Base-by-base conservation (phyloP, 2,329 filamentous ascomycete species). In the Apiospora koreana region DNA sequence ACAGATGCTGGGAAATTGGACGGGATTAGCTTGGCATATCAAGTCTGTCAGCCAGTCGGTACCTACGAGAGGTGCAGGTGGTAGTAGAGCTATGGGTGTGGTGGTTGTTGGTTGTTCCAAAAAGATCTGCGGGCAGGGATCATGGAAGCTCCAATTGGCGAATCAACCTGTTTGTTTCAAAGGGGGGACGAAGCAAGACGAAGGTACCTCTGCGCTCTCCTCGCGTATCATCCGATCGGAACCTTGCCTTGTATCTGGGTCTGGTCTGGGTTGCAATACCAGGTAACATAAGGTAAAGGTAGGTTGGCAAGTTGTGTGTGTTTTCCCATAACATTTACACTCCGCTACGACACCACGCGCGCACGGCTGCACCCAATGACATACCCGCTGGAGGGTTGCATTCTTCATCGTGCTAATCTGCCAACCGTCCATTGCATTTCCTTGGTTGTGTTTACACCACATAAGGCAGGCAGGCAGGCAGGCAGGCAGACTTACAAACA, bases 61-160 rank as follows among this genome's bases (percentile, higher is more conserved):
- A 62, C 54, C 18, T 58, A 8, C 25, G 18, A 3, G 2, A 31
- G 25, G 25, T 58, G 35, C 35, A 35, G 41, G 41, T 8, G 41
- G 10, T 2, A 42, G 41, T 2, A 2, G 12, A 9, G 14, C 12
- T 43, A 3, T 16, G 41, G 14, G 35, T 35, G n/a, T 38, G 18
- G 35, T 21, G 54, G 54, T 38, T 38, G 18, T 28, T 62, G 50
- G 50, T 35, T 21, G 50, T 35, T 35, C 50, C 54, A 38, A n/a
- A 62, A 14, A 62, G 54, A 62, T 62, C 54, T 62, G 54, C 54
- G 54, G 54, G 54, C 54, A 62, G 54, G 54, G 54, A 62, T 62
- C 31, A 62, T 62, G 31, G 54, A 38, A 62, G 54, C 43, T 23
- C 31, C 54, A 38, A 62, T 62, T 62, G 54, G 18, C 54, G 31